phyloP scores from a whole-genome alignment of 495 filamentous ascomycete species.

The Penicillium atrosanguineum region DNA sequence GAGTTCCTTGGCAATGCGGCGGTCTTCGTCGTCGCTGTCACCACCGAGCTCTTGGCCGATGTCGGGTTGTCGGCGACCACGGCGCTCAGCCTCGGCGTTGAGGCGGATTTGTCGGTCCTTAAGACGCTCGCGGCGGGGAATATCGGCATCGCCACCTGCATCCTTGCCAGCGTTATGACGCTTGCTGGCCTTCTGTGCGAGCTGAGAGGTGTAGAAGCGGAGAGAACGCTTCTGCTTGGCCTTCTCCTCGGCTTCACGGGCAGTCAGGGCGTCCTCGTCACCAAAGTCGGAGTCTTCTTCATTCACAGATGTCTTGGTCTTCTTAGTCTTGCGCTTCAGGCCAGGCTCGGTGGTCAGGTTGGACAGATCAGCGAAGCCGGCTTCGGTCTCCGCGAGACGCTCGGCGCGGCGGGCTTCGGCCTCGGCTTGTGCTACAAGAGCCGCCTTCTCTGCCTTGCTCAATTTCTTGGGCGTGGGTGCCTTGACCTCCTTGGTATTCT shows the following conservation, averaged over 20 bases:
- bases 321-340: slow-evolving; percentile 34
- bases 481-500: slow-evolving; percentile 30
- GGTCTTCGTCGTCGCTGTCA: slow-evolving; percentile 60
- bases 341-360: slow-evolving; percentile 35
- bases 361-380: slow-evolving; percentile 68
- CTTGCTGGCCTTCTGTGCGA: slow-evolving; percentile 86
- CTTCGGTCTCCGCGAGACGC: slow-evolving; percentile 54
- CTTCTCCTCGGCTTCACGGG: slow-evolving; percentile 75
- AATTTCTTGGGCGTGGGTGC: slow-evolving; percentile 42
- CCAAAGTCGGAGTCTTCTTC: slow-evolving; percentile 63
- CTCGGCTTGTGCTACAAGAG: slow-evolving; percentile 50
- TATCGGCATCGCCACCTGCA: slow-evolving; percentile 86
- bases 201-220: slow-evolving; percentile 94
- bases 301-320: slow-evolving; percentile 30
- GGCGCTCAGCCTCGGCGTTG: slow-evolving; percentile 80
- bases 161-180: slow-evolving; percentile 77
- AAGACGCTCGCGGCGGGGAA: slow-evolving; percentile 85
- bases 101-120: slow-evolving; percentile 80
- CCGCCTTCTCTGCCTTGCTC: slow-evolving; percentile 50
- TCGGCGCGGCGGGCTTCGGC: slow-evolving; percentile 55
- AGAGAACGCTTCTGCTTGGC: slow-evolving; percentile 80
- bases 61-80: slow-evolving; percentile 65
- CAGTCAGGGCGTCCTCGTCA: slow-evolving; percentile 60
- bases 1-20: slow-evolving; percentile 39
- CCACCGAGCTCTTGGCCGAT: slow-evolving; percentile 61